phyloP scores from a whole-genome alignment of 192 early-diverging fungal genomes.

The Linnemannia elongata region DNA sequence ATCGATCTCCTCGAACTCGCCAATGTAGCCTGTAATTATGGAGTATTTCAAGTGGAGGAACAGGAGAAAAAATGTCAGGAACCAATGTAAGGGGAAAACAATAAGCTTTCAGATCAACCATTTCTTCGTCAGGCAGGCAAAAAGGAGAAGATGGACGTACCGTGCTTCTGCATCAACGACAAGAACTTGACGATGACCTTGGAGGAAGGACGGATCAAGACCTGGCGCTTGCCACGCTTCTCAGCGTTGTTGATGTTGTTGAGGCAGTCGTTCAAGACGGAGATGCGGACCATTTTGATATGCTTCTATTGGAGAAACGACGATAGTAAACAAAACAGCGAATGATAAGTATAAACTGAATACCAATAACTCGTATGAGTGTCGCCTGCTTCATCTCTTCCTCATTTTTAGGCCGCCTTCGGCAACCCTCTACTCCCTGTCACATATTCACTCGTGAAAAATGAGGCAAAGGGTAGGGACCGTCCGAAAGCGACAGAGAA shows the following conservation, averaged over 20 bases:
- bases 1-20: constrained; percentile 99
- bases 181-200: constrained; percentile 99
- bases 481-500: not conserved
- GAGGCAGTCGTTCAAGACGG: constrained; percentile 96
- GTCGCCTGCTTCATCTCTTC: constrained; percentile 32
- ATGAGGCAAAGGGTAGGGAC: not conserved
- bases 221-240: constrained; percentile 98
- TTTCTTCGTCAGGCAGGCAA: not conserved
- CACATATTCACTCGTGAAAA: not conserved
- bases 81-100: not conserved
- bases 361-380: constrained; percentile 42
- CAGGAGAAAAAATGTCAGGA: not conserved
- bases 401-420: constrained; percentile 1
- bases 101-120: not conserved
- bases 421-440: constrained; percentile 3
- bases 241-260: constrained; percentile 99
- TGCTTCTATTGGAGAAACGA: constrained; percentile 30
- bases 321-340: not conserved
- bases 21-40: constrained; percentile 87
- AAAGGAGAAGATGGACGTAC: constrained; percentile 58
- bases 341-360: constrained; percentile 22
- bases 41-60: not conserved
- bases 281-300: constrained; percentile 95
- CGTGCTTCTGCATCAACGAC: constrained; percentile 99
- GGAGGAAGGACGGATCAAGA: constrained; percentile 95